Evolutionary conservation across 2,329 filamentous ascomycete species (phyloP).

Genomic region (Exutisphaerella laricina): DNA sequence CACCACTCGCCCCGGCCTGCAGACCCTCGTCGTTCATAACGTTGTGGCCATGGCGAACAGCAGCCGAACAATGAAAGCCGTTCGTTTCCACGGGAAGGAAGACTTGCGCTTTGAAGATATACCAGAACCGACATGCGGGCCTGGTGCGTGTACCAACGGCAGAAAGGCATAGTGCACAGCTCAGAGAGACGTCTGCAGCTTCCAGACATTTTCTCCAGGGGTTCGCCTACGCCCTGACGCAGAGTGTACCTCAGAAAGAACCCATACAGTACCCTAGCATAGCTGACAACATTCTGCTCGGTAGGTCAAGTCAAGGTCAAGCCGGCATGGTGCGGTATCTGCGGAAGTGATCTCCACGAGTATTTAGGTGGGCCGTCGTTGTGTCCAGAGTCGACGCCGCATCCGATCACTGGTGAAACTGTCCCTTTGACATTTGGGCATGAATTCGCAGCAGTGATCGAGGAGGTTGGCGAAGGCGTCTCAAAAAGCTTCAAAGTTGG

Average conservation of each 20-base stretch:
- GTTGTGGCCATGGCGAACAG: slow-evolving; percentile 5
- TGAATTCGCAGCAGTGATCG: slow-evolving; percentile 49
- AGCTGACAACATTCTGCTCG: too few species aligned
- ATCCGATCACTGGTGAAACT: slow-evolving; percentile 50
- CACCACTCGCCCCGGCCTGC: too few species aligned
- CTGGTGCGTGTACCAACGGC: too few species aligned
- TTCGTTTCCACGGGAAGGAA: slow-evolving; percentile 36
- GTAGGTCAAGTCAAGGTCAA: slow-evolving; percentile 35
- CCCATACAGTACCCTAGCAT: too few species aligned
- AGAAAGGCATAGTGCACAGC: too few species aligned
- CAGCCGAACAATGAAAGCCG: slow-evolving; percentile 31
- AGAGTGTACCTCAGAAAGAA: too few species aligned
- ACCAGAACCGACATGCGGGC: slow-evolving; percentile 30
- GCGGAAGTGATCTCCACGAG: slow-evolving; percentile 14
- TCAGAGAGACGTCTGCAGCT: too few species aligned
- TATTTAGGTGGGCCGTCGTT: slow-evolving; percentile 34
- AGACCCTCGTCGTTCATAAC: too few species aligned
- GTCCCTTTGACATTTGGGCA: slow-evolving; percentile 51
- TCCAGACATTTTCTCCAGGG: too few species aligned
- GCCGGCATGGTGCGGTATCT: slow-evolving; percentile 35
- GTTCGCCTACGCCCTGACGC: too few species aligned
- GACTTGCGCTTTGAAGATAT: slow-evolving; percentile 34
- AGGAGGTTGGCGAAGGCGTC: slow-evolving; percentile 49
- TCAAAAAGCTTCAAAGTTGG: slow-evolving; percentile 43
- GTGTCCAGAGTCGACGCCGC: slow-evolving; percentile 46